These are phyloP conservation scores for Caloboletus firmus DNA, from an alignment of 1,284 basidiomycete genomes.

Conservation along the genomic window DNA sequence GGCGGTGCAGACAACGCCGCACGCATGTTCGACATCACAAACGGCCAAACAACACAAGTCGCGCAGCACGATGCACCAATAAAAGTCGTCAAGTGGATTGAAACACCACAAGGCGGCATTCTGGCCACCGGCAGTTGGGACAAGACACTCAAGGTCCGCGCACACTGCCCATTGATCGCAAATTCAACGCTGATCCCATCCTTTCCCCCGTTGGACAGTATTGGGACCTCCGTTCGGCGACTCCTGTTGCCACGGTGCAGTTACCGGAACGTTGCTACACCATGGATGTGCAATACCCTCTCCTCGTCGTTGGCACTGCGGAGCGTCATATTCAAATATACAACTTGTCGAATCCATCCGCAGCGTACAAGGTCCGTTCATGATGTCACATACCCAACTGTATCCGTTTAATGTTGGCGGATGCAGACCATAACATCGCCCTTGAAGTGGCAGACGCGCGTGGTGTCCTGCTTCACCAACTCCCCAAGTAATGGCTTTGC, in stretches of 20 bases:
- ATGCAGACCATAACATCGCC: constrained; percentile 76
- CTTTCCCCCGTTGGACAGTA: constrained; percentile 54
- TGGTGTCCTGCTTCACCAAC: constrained; percentile 82
- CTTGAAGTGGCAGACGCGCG: constrained; percentile 93
- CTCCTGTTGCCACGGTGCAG: constrained; percentile 73
- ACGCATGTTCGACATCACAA: constrained; percentile 75
- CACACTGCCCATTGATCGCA: background rate
- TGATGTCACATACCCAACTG: constrained; percentile 1
- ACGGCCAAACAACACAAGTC: constrained; percentile 67
- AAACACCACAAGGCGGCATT: constrained; percentile 62
- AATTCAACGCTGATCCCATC: background rate
- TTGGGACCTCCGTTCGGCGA: constrained; percentile 82
- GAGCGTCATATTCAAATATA: constrained; percentile 88
- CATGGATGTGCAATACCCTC: constrained; percentile 80
- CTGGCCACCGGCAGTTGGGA: constrained; percentile 90
- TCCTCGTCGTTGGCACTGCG: constrained; percentile 95
- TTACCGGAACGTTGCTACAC: constrained; percentile 90
- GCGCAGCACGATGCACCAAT: constrained; percentile 83
- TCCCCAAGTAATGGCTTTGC: constrained; percentile 77
- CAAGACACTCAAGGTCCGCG: constrained; percentile 73
- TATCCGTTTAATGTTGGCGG: constrained; percentile 3
- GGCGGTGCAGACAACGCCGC: constrained; percentile 81
- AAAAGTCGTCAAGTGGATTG: constrained; percentile 71
- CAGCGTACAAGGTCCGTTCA: constrained; percentile 63
- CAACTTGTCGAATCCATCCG: constrained; percentile 80